Conservation (phyloP, 2,329 filamentous ascomycete genomes). For the Aureobasidium lini region DNA sequence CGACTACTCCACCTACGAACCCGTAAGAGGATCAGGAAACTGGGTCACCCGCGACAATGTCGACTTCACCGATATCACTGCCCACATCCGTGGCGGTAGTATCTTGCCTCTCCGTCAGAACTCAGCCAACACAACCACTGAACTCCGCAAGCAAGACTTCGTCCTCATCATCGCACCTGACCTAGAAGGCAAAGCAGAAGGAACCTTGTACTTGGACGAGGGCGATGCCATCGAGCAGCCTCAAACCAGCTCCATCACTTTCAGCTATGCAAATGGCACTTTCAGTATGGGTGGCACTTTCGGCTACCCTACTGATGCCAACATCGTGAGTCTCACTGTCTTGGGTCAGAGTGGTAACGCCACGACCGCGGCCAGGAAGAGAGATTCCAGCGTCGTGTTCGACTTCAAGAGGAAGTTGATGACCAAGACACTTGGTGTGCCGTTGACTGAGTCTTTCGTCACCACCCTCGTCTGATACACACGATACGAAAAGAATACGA, state of each 20-base stretch:
- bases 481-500: not conserved
- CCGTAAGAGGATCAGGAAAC: conserved; percentile 39
- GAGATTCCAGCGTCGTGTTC: not conserved
- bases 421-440: conserved; percentile 1
- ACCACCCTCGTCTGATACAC: not conserved
- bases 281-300: conserved; percentile 30
- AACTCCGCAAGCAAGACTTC: conserved; percentile 59
- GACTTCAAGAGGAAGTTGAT: not conserved
- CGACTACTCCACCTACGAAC: conserved; percentile 49
- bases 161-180: conserved; percentile 62
- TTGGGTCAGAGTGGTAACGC: not conserved
- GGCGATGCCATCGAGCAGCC: conserved; percentile 59
- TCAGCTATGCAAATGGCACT: conserved; percentile 47
- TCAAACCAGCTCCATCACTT: conserved; percentile 50
- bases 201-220: conserved; percentile 70
- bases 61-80: conserved; percentile 50
- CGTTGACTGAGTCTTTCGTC: not conserved
- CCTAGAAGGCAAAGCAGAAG: conserved; percentile 53
- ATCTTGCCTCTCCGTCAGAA: conserved; percentile 54
- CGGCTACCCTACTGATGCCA: conserved; percentile 7
- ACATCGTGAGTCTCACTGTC: conserved; percentile 1
- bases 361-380: not conserved
- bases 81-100: conserved; percentile 58
- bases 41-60: conserved; percentile 40
- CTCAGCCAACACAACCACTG: conserved; percentile 55